phyloP scores from a whole-genome alignment of 176 grass and related monocot species.

The Secale cereale region DNA sequence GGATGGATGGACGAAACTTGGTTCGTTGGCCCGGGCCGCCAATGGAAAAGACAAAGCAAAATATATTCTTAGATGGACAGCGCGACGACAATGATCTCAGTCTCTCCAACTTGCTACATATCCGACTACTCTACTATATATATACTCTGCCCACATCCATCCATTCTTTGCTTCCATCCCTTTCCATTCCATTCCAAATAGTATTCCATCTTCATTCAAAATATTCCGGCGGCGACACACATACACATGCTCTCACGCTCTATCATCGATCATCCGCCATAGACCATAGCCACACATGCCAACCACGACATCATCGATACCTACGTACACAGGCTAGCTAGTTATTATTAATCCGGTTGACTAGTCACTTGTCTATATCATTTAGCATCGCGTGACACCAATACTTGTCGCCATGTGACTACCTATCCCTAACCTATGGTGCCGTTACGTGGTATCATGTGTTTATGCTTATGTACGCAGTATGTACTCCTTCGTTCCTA shows the following conservation, averaged over 20 bases:
- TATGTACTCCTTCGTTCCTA: no score
- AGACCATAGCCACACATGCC: background rate
- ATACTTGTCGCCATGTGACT: background rate
- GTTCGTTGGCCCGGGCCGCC: background rate
- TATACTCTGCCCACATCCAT: background rate
- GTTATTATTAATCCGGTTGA: background rate
- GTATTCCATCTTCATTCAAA: background rate
- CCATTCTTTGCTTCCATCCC: background rate
- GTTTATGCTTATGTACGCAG: no score
- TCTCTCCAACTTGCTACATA: conserved; percentile 7
- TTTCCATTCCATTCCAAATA: conserved; percentile 6
- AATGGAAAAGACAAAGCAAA: background rate
- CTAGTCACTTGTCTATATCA: background rate
- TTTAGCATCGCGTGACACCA: background rate
- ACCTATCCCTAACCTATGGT: background rate
- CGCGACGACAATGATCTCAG: conserved; percentile 31
- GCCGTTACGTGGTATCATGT: no score
- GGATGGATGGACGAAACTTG: background rate
- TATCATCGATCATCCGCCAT: background rate
- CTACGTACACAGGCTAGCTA: background rate
- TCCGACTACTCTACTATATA: background rate
- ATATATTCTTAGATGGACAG: conserved; percentile 24
- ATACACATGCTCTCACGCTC: background rate
- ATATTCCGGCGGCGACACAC: background rate
- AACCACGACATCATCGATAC: background rate